Conservation (phyloP, 202 grass and related monocot species). For the Carex arenaria region DNA sequence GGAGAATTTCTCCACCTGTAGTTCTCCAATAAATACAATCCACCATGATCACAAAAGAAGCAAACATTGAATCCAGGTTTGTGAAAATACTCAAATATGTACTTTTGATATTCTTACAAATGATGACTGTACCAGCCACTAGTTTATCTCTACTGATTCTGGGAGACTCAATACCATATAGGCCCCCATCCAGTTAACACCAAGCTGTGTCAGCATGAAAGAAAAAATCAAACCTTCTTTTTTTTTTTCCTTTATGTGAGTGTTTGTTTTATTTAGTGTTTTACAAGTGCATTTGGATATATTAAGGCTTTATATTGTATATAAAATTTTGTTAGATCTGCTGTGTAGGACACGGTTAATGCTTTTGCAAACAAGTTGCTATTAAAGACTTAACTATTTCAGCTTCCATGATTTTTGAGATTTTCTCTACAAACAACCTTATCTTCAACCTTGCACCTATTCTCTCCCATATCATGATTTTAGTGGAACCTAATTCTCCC, state of each 20-base stretch:
- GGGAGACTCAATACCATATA: background rate
- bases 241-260: background rate
- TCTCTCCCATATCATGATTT: background rate
- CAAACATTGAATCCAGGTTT: conserved; percentile 6
- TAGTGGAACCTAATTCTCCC: background rate
- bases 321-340: background rate
- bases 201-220: background rate
- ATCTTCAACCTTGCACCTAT: background rate
- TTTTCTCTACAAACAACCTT: background rate
- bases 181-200: background rate
- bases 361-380: background rate
- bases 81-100: background rate
- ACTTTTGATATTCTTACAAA: background rate
- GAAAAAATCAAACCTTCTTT: background rate
- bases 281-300: background rate
- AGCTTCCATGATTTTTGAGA: background rate
- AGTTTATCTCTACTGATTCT: background rate
- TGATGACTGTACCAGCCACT: background rate
- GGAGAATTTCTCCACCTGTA: background rate
- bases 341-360: background rate
- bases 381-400: background rate
- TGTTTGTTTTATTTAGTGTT: background rate
- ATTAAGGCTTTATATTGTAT: background rate
- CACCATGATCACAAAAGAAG: background rate
- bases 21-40: background rate